Evolutionary conservation across 1,139 yeast species (phyloP), one percentile per base, ranked within the genome.

Genomic region (Yamadazyma diddensiae): DNA sequence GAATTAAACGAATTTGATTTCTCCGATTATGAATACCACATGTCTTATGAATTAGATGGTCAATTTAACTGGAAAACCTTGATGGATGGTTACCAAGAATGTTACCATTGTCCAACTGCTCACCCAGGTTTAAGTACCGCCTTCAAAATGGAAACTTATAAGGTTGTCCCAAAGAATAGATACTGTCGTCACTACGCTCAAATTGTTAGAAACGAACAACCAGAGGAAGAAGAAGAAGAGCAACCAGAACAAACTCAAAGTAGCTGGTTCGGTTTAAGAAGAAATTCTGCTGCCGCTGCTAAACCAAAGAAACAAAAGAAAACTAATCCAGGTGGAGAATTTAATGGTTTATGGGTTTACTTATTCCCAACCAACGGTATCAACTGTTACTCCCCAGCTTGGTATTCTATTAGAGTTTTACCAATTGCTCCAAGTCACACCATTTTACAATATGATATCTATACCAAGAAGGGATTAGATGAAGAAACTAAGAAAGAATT

Each of bases 71-170:
- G 82, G 82, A 77, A 77, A 48, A 77, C 82, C 2, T 62, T 77
- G 41, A 75, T 77, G 80, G 82, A 77, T 47, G 82, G 82, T 3
- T 77, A 77, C 54, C 80, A 77, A 55, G 82, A 77, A 53, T 77
- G 82, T 43, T 76, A 76, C 55, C 82, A 77, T 50, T 77, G 82
- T 52, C 82, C 82, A 23, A 77, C 81, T 14, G 81, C 81, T 1
- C 82, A 77, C 45, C 82, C 81, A 3, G 81, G 81, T 6, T 59
- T 77, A 39, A 65, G 67, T 34, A 52, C 70, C 22, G 80, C 82
- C 8, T 77, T 77, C 56, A 68, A 62, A 44, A 77, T 77, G 79
- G 78, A 73, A 45, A 77, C 82, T n/a, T 77, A 77, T 52, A 71
- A 74, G 42, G 82, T 77, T 36, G 79, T 71, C 15, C 80, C 81